These are phyloP conservation scores for Chaetomidium leptoderma DNA, from an alignment of 495 filamentous ascomycete genomes.

Conservation along the genomic window DNA sequence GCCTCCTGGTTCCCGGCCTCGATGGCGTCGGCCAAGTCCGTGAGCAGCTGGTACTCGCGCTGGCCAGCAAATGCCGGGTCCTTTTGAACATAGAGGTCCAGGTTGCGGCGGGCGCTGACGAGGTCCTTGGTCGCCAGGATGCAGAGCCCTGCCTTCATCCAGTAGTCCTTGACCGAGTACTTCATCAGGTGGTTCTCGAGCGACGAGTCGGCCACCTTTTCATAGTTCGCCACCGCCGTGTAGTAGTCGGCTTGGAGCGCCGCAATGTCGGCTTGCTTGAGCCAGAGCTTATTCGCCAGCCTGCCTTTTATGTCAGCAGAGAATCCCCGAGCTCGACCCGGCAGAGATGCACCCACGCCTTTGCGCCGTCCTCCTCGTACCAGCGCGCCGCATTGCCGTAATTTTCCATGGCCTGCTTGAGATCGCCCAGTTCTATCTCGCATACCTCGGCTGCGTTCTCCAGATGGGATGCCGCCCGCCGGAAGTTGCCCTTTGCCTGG, in stretches of 20 bases:
- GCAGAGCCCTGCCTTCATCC: slow-evolving; percentile 85
- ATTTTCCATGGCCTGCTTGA: slow-evolving; percentile 67
- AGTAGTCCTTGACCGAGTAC: slow-evolving; percentile 89
- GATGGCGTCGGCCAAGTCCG: slow-evolving; percentile 66
- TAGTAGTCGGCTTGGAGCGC: slow-evolving; percentile 76
- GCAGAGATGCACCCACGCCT: slow-evolving; percentile 56
- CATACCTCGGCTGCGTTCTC: slow-evolving; percentile 79
- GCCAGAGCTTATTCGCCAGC: slow-evolving; percentile 81
- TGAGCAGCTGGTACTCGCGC: slow-evolving; percentile 73
- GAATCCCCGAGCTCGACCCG: too few relatives aligned
- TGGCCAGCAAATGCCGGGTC: slow-evolving; percentile 70
- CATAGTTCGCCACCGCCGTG: slow-evolving; percentile 74
- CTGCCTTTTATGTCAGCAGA: slow-evolving; percentile 37
- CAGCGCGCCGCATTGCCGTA: slow-evolving; percentile 80
- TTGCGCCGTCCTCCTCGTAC: slow-evolving; percentile 84
- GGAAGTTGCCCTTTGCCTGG: slow-evolving; percentile 76
- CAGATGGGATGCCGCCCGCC: slow-evolving; percentile 81
- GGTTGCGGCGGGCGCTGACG: slow-evolving; percentile 67
- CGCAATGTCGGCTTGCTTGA: slow-evolving; percentile 83
- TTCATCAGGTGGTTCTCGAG: slow-evolving; percentile 80
- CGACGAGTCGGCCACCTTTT: slow-evolving; percentile 67
- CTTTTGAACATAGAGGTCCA: slow-evolving; percentile 77
- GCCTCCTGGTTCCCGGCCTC: slow-evolving; percentile 69
- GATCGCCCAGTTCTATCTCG: slow-evolving; percentile 73
- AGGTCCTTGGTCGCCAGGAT: slow-evolving; percentile 71